These are phyloP conservation scores for Plectosphaerella sp. DNA, from an alignment of 2,329 filamentous ascomycete genomes.

Conservation along the genomic window DNA sequence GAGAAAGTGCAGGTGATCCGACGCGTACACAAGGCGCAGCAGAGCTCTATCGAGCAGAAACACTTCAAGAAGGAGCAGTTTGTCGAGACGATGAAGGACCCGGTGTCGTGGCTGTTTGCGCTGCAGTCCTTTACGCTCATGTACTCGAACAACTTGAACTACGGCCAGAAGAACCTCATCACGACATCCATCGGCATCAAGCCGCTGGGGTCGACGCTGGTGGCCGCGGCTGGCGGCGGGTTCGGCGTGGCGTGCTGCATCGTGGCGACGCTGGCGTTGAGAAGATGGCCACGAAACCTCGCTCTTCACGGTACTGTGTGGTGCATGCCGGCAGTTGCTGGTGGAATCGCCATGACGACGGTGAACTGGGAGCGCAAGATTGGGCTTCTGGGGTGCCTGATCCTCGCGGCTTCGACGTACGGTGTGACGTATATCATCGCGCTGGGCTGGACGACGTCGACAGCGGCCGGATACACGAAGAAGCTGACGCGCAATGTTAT, in stretches of 20 bases:
- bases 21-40: constrained; percentile 23
- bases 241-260: constrained; percentile 27
- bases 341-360: constrained; percentile 24
- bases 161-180: constrained; percentile 33
- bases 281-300: constrained; percentile 21
- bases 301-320: constrained; percentile 24
- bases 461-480: constrained; percentile 30
- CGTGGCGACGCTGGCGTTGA: constrained; percentile 22
- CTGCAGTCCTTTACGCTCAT: constrained; percentile 26
- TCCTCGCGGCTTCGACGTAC: constrained; percentile 22
- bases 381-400: constrained; percentile 22
- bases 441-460: constrained; percentile 12
- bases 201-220: constrained; percentile 31
- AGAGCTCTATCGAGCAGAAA: constrained; percentile 32
- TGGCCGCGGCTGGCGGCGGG: constrained; percentile 28
- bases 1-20: constrained; percentile 15
- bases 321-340: constrained; percentile 22
- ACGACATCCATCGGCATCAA: constrained; percentile 27
- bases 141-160: constrained; percentile 32
- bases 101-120: constrained; percentile 24
- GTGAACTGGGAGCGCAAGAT: constrained; percentile 22
- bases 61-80: constrained; percentile 26
- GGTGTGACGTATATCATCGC: constrained; percentile 30
- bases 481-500: constrained; percentile 35
- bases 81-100: constrained; percentile 20